Evolutionary conservation across 345 rosid genomes (phyloP).

Genomic region (Linum usitatissimum): DNA sequence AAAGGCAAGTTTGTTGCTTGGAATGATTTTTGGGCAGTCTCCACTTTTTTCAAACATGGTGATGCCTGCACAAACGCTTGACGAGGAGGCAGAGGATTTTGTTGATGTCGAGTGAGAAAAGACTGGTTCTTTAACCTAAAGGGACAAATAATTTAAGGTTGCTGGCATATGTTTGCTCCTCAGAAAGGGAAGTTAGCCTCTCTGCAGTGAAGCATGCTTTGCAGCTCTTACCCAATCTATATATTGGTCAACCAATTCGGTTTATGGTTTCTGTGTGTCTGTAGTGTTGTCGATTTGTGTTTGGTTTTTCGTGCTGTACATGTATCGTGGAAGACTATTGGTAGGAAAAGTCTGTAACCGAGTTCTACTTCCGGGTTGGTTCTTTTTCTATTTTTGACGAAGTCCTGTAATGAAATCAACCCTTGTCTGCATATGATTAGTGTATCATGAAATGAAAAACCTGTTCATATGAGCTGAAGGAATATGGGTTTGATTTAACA

Average conservation of each 20-base stretch:
- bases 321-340: not conserved
- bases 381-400: no score
- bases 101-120: conserved; percentile 29
- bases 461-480: no score
- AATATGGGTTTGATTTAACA: no score
- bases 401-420: no score
- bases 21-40: conserved; percentile 23
- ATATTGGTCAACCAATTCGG: no score
- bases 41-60: conserved; percentile 34
- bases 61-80: conserved; percentile 22
- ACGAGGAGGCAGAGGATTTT: conserved; percentile 26
- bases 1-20: conserved; percentile 24
- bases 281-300: not conserved
- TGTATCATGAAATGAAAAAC: no score
- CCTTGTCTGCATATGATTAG: no score
- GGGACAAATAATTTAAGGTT: conserved; percentile 24
- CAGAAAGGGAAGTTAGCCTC: conserved; percentile 14
- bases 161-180: conserved; percentile 19
- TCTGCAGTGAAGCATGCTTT: not conserved
- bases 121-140: conserved; percentile 19
- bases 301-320: not conserved
- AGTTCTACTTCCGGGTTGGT: no score
- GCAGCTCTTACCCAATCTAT: conserved; percentile 4
- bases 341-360: no score
- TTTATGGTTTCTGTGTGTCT: not conserved